Evolutionary conservation across 2,329 filamentous ascomycete genomes (phyloP), one percentile per base, ranked within the genome.

Genomic region (Aspergillus intermedius): DNA sequence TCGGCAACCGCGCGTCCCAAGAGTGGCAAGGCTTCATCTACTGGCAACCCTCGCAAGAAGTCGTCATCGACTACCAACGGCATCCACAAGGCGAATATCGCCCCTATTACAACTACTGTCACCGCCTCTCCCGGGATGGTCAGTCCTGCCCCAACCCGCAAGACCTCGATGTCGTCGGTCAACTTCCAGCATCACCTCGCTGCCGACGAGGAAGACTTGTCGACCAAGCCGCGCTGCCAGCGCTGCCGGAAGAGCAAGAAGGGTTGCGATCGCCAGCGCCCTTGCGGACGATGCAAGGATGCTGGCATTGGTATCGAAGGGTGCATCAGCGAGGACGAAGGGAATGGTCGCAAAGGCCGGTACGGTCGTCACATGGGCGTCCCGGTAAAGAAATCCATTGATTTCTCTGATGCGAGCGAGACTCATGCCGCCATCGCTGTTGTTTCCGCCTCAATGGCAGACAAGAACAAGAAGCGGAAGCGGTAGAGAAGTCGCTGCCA

Each of bases 191-290:
- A 81, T 55, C 79, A 78, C 54, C 71, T 81, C 37, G 80, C 77
- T 43, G 75, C 77, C 28, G 88, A 90, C 57, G 88, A 95, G 56
- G 91, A 96, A 56, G 91, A 96, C 49, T 75, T 97, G 17, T 96
- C 91, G 0, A 91, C 87, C 57, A 96, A 97, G 73, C 93, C 93
- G 49, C 90, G 93, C 54, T 98, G 93, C 76, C 93, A 98, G 69
- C 87, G 93, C 50, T 98, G 93, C 77, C 87, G 93, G 62, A 98
- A 98, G 81, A 97, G 91, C 74, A 98, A 98, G 79, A 98, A 98
- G 74, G 93, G 93, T 10, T 98, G 93, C 66, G 93, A 98, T 74
- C 86, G 93, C 50, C 93, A 97, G 72, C 85, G 93, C 35, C 93
- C 93, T 23, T 98, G 93, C 64, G 88, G 90, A 48, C 83, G 93